Base-by-base conservation (phyloP, 1,139 yeast genomes). In the Magnusiomyces tetraspermus region DNA sequence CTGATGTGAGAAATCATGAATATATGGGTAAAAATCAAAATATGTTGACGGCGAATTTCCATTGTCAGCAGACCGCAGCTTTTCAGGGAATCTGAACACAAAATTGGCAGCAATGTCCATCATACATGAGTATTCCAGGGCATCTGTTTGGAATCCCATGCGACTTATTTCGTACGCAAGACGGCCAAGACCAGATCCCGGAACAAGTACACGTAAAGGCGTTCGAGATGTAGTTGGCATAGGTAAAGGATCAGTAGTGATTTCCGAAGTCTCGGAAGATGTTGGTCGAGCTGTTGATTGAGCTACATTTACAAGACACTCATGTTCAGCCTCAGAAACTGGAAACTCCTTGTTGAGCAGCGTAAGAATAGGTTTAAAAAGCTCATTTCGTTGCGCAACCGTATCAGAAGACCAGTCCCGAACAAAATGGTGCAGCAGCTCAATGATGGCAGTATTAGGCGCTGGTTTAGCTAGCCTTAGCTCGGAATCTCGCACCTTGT, bases 141-240 rank as follows among this genome's bases (percentile, higher is more conserved):
- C 80, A 57, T 81, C 82, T 0, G 85, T 87, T 0, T 69, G 67
- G 57, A 73, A 73, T 2, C 70, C 72, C 56, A 65, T 58, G 3
- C 55, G 51, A 0, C 88, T 76, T 24, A 85, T 59, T 57, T 80
- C 83, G 63, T 82, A 82, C 1, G 94, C 81, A 1, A 85, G 69
- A 59, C 85, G 72, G 0, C 95, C 94, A 44, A 83, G 70, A 0
- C 95, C 96, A 0, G 89, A 78, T 0, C 96, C 96, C 0, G 96
- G 95, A 1, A 85, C 76, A 3, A 86, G 65, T 0, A 85, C 73
- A 22, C 30, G n/a, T 85, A 78, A 6, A 69, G 66, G 0, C 10
- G 49, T 2, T 24, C 46, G 4, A n/a, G 42, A 21, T 15, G 21
- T 38, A 17, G 4, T 19, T 23, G 41, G 41, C 15, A 21, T 33